Conservation (phyloP, 2,329 filamentous ascomycete species). For the Colletotrichum sp. region DNA sequence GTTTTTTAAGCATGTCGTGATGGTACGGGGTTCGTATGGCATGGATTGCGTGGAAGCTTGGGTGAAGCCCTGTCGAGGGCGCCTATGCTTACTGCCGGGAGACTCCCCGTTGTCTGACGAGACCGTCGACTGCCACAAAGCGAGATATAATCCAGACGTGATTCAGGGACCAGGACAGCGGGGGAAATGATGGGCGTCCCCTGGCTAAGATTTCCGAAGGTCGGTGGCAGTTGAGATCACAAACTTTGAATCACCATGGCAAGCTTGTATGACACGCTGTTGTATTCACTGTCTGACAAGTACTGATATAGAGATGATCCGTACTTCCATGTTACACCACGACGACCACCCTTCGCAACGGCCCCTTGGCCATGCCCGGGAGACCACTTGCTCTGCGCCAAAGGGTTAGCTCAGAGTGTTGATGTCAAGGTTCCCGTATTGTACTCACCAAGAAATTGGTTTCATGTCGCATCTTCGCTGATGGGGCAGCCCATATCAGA, state of each 20-base stretch:
- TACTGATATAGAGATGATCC: not conserved
- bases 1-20: not conserved
- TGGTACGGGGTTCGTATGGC: not conserved
- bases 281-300: not conserved
- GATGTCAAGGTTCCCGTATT: not conserved
- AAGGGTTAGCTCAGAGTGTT: not conserved
- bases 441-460: not conserved
- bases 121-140: not conserved
- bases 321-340: not conserved
- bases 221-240: not conserved
- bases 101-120: not conserved
- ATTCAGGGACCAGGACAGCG: not conserved
- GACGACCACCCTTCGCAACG: not conserved
- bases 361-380: not conserved
- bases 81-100: not conserved
- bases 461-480: not conserved
- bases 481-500: not conserved
- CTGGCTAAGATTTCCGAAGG: rapidly evolving
- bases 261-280: not conserved
- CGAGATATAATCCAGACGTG: not conserved
- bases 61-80: not conserved
- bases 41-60: not conserved
- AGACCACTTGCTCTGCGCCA: not conserved
- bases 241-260: not conserved
- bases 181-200: not conserved